Conservation (phyloP, 768 basidiomycete species). For the Termitomyces sp. region DNA sequence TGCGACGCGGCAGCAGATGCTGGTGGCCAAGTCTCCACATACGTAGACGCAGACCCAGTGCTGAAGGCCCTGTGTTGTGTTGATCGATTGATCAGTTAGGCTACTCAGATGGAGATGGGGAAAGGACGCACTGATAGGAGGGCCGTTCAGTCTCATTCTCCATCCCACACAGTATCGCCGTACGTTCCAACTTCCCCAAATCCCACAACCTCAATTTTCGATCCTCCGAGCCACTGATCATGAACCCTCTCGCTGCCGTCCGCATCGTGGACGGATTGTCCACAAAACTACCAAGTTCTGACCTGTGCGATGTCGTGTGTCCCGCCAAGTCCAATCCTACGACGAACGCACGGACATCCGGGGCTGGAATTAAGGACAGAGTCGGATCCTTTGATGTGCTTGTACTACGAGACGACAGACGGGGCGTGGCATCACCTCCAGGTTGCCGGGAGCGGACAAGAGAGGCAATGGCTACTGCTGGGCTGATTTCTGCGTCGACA, state of each 20-base stretch:
- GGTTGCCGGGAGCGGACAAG: slow-evolving; percentile 66
- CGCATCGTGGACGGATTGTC: slow-evolving; percentile 36
- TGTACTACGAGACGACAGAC: slow-evolving; percentile 27
- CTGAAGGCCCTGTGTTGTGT: slow-evolving; percentile 25
- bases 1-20: slow-evolving; percentile 37
- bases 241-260: slow-evolving; percentile 53
- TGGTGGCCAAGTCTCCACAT: slow-evolving; percentile 61
- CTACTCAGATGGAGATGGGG: background rate
- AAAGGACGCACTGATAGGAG: slow-evolving; percentile 58
- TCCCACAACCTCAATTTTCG: slow-evolving; percentile 88
- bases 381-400: slow-evolving; percentile 23
- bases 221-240: slow-evolving; percentile 90
- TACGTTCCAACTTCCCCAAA: slow-evolving; percentile 63
- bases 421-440: slow-evolving; percentile 20
- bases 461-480: slow-evolving; percentile 74
- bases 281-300: slow-evolving; percentile 41
- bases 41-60: slow-evolving; percentile 41
- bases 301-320: slow-evolving; percentile 46
- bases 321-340: slow-evolving; percentile 79
- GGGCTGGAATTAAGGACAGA: slow-evolving; percentile 43
- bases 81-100: background rate
- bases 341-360: slow-evolving; percentile 65
- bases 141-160: slow-evolving; percentile 75
- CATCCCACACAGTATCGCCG: slow-evolving; percentile 72
- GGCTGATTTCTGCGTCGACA: slow-evolving; percentile 52